Conservation (phyloP, 805 yeast genomes). For the Scheffersomyces spartinae region DNA sequence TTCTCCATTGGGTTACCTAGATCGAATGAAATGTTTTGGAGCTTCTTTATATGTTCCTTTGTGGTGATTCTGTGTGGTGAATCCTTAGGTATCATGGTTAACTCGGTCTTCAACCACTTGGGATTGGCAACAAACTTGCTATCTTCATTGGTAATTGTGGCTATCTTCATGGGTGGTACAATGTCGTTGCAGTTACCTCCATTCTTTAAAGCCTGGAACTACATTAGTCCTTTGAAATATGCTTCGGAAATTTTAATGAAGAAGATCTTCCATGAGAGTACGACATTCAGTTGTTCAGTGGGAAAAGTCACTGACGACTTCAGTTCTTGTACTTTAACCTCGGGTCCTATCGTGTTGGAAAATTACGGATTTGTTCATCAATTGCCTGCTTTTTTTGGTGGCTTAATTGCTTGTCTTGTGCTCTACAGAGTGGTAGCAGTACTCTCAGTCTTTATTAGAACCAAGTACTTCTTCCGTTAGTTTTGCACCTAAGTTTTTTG, state of each 20-base stretch:
- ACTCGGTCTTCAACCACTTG: slow-evolving; percentile 58
- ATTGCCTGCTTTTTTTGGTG: slow-evolving; percentile 20
- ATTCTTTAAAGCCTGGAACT: slow-evolving; percentile 61
- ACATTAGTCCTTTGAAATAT: slow-evolving; percentile 67
- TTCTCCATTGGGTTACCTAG: slow-evolving; percentile 67
- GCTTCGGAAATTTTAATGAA: slow-evolving; percentile 21
- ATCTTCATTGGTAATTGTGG: slow-evolving; percentile 53
- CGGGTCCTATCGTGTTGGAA: slow-evolving; percentile 23
- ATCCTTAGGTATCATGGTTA: slow-evolving; percentile 71
- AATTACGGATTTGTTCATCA: slow-evolving; percentile 17
- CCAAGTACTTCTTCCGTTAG: slow-evolving; percentile 15
- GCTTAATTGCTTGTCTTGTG: slow-evolving; percentile 22
- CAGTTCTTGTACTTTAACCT: slow-evolving; percentile 12
- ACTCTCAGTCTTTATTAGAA: slow-evolving; percentile 13
- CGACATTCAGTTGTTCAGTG: too few species aligned
- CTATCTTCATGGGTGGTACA: slow-evolving; percentile 76
- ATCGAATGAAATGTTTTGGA: slow-evolving; percentile 54
- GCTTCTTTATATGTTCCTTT: slow-evolving; percentile 42
- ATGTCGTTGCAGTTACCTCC: slow-evolving; percentile 68
- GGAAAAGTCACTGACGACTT: too few species aligned
- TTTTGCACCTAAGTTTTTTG: too few species aligned
- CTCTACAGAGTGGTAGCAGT: slow-evolving; percentile 21
- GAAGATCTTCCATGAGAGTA: slow-evolving; percentile 10
- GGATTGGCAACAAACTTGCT: slow-evolving; percentile 75
- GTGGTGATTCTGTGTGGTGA: slow-evolving; percentile 67